Conservation (phyloP, 164 flowering plant genomes). For the Vitis rupestris region DNA sequence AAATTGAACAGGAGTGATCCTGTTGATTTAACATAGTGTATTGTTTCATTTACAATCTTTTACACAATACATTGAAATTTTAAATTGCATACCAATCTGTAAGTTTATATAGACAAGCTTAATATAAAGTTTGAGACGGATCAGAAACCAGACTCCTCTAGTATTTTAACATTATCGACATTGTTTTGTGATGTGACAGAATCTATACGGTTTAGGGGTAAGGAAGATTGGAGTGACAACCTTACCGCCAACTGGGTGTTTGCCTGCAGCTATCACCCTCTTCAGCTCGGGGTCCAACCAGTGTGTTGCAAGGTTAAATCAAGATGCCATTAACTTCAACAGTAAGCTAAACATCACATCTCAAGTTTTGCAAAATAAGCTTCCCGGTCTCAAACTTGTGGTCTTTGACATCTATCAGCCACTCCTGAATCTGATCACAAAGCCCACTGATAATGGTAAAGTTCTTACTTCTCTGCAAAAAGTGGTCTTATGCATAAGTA, state of each 20-base stretch:
- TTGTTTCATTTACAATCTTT: too few relatives aligned
- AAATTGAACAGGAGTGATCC: too few relatives aligned
- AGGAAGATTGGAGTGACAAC: conserved; percentile 77
- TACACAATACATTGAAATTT: too few relatives aligned
- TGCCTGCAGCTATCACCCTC: conserved; percentile 80
- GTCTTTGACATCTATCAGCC: conserved; percentile 78
- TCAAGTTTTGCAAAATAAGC: conserved; percentile 30
- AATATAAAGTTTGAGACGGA: too few relatives aligned
- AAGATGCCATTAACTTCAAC: conserved; percentile 52
- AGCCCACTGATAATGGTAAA: conserved; percentile 64
- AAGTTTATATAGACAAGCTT: too few relatives aligned
- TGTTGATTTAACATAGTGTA: too few relatives aligned
- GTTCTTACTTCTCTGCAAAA: not conserved
- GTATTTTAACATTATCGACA: not conserved
- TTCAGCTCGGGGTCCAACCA: conserved; percentile 50
- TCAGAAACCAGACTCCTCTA: too few relatives aligned
- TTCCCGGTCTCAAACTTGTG: conserved; percentile 64
- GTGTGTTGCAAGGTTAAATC: conserved; percentile 49
- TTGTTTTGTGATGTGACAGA: conserved; percentile 34
- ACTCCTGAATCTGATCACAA: conserved; percentile 60
- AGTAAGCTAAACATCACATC: conserved; percentile 55
- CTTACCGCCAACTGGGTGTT: conserved; percentile 83
- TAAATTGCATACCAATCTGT: too few relatives aligned
- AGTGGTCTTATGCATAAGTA: not conserved
- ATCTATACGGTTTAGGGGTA: conserved; percentile 61